phyloP scores from a whole-genome alignment of 768 basidiomycete genomes.

The Suillus discolor region DNA sequence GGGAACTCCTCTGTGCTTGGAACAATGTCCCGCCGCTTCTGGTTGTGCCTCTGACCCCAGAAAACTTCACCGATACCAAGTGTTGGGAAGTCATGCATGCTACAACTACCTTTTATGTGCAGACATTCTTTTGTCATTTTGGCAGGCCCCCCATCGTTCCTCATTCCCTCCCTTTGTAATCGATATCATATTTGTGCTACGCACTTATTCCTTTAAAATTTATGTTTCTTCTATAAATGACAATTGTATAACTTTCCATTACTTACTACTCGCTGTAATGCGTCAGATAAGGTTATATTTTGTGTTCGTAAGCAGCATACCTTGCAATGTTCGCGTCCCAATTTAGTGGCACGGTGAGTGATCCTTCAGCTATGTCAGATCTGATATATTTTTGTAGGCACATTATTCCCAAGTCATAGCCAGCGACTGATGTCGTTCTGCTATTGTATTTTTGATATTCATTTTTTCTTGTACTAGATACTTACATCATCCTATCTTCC shows the following conservation, averaged over 20 bases:
- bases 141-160: conserved; percentile 4
- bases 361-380: no score
- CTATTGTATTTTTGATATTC: no score
- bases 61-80: neutral
- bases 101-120: neutral
- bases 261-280: neutral
- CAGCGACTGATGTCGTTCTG: no score
- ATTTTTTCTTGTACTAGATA: neutral
- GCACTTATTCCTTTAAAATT: neutral
- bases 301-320: neutral
- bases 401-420: no score
- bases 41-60: neutral
- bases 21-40: neutral
- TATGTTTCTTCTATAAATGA: neutral
- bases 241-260: neutral
- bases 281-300: neutral
- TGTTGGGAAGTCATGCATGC: neutral
- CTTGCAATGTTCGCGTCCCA: no score
- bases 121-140: conserved; percentile 10
- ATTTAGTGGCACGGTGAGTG: no score
- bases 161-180: neutral
- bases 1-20: neutral
- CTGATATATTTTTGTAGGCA: no score
- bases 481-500: neutral
- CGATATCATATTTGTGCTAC: neutral